Conservation (phyloP, 257 asterid species). For the Solanum clarkiae region DNA sequence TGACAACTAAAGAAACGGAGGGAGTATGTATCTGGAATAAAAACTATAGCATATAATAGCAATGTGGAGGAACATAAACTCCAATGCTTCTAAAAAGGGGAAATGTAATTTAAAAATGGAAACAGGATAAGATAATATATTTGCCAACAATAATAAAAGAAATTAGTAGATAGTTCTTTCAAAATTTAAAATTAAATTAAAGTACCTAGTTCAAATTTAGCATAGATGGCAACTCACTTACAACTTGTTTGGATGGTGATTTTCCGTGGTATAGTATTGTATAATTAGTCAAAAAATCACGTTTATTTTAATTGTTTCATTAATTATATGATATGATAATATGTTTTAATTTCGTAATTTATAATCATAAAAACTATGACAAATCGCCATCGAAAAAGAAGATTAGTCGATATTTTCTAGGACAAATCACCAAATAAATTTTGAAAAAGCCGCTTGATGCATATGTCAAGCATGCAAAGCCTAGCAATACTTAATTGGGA, state of each 20-base stretch:
- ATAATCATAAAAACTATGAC: no score
- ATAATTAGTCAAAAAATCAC: no score
- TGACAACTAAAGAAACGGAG: not conserved
- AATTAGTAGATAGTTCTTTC: not conserved
- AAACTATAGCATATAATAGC: not conserved
- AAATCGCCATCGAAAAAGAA: no score
- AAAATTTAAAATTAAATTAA: not conserved
- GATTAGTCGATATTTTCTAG: not conserved
- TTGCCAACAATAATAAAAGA: not conserved
- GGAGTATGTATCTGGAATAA: not conserved
- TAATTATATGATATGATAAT: no score
- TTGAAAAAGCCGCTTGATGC: not conserved
- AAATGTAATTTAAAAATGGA: not conserved
- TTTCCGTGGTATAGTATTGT: no score
- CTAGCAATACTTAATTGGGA: not conserved
- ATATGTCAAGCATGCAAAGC: not conserved
- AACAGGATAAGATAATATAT: not conserved
- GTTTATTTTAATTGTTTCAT: no score
- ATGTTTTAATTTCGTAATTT: no score
- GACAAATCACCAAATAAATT: not conserved
- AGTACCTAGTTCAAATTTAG: not conserved
- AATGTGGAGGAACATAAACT: not conserved
- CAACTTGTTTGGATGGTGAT: no score
- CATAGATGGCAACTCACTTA: not conserved
- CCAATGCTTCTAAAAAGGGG: not conserved